These are phyloP conservation scores for Cladosporium sp. DNA, from an alignment of 2,329 filamentous ascomycete genomes.

Conservation along the genomic window DNA sequence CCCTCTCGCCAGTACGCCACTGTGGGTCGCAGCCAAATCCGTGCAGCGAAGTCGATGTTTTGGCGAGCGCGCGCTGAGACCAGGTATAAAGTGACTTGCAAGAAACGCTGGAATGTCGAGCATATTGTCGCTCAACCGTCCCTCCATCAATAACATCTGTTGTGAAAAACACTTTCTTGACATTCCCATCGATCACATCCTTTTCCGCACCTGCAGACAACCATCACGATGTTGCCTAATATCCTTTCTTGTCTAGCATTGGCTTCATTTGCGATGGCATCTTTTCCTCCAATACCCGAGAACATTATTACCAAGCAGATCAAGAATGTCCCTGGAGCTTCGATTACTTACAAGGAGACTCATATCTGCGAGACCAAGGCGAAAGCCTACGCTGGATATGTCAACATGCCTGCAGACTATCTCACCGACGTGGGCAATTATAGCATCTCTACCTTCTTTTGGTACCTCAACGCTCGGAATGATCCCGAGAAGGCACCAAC, in stretches of 20 bases:
- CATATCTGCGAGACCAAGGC: slow-evolving; percentile 56
- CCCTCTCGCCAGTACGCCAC: background rate
- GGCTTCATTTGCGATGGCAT: slow-evolving; percentile 18
- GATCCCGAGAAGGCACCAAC: slow-evolving; percentile 23
- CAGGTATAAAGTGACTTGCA: background rate
- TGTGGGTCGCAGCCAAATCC: background rate
- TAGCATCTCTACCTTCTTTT: slow-evolving; percentile 31
- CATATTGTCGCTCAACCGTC: background rate
- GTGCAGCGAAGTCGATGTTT: slow-evolving; percentile 9
- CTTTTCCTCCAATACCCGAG: slow-evolving; percentile 22
- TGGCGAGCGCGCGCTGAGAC: slow-evolving; percentile 1
- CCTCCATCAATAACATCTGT: background rate
- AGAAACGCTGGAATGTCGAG: background rate
- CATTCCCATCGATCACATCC: background rate
- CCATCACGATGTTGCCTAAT: background rate
- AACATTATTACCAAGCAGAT: slow-evolving; percentile 21
- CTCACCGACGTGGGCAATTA: slow-evolving; percentile 25
- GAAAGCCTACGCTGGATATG: slow-evolving; percentile 57
- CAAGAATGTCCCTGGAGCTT: slow-evolving; percentile 19
- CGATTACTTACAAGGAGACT: slow-evolving; percentile 31
- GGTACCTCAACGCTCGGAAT: slow-evolving; percentile 28
- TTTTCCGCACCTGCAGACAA: background rate
- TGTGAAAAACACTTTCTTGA: background rate
- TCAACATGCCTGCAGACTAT: slow-evolving; percentile 52
- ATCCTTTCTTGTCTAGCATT: background rate